Base-by-base conservation (phyloP, 83 land plant genomes). In the Isoetes engelmannii region DNA sequence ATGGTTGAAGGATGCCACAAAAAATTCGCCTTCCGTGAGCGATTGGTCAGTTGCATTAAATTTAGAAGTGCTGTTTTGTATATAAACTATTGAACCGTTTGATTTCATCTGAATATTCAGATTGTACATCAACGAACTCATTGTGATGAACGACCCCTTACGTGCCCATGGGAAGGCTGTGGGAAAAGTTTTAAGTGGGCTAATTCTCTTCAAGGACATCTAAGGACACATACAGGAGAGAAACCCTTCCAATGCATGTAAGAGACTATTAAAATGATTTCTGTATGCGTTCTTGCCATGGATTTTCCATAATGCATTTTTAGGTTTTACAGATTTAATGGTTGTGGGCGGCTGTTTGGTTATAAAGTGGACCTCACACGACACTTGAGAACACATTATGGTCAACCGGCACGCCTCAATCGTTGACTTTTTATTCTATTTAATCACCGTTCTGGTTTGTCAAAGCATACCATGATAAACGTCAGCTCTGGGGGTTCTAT, bases 171-270 rank as follows among this genome's bases (percentile, higher is more conserved):
- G 76, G 80, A 77, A 74, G 70, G 77, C 45, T 77, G 80, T 60
- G 80, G 80, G 19, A 77, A 77, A 56, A 77, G 63, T 37, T 77
- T 77, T 71, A 77, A 77, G 61, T 77, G 80, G 80, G 64, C 71
- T 18, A 72, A 77, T 62, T 77, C 80, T 42, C 70, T 77, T 47
- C 75, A 77, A 54, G 80, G 76, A 8, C 80, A 77, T 69, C 65
- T 65, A 71, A 66, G 80, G 7, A 77, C 80, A 17, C 80, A 77
- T 59, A 77, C 76, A 3, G 80, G 80, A 65, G 80, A 77, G 77
- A 77, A 77, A 64, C 76, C 76, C 48, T 77, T 77, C 45, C 77
- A 77, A 48, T 77, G 80, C 80, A 77, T 63, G 80, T 77, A 59
- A 72, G 48, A 12, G 49, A 64, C 44, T 10, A 19, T 15, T 3